Base-by-base conservation (phyloP, 1,284 basidiomycete genomes). In the Pterula multifida region DNA sequence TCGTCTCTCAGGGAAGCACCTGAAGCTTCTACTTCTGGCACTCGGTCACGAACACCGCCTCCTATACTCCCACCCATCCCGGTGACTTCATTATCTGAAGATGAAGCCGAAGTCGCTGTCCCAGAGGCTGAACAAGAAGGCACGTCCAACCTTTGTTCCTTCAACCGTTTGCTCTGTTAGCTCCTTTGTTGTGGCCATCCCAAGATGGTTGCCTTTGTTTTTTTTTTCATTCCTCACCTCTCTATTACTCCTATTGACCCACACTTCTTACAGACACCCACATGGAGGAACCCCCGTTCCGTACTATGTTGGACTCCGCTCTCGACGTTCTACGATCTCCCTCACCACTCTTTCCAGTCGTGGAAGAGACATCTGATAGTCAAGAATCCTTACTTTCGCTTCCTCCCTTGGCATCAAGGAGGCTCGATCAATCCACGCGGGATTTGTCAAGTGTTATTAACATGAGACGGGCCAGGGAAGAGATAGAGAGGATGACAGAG, bases 1-100 rank as follows among this genome's bases (percentile, higher is more conserved):
- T 68, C 72, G 50, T 64, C 63, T 24, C 56, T 75, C 52, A 67
- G 70, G 36, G 64, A 63, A 49, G 65, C 70, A 11, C 60, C 61
- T 19, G 62, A 65, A 13, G 57, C 64, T 21, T 32, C 55, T 53
- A 55, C 21, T 48, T 52, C 15, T 51, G 50, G 25, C 56, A 59
- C 36, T 54, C 56, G 2, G 54, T 56, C 4, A 15, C 6, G 28
- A 15, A 59, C 63, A 6, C 61, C 60, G 26, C 64, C 67, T 9
- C 65, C 67, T 12, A 62, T 65, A 35, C 60, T 65, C 45, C 71
- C 65, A 28, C 68, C 65, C 52, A 61, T 64, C 24, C 55, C 57
- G 32, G 47, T 65, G 15, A 50, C 54, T 11, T 15, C 28, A 6
- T 32, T 15, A 32, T 6, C 28, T 32, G 28, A 32, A 15, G 28